These are phyloP conservation scores for Fusarium sororula DNA, from an alignment of 2,329 filamentous ascomycete species.

Conservation along the genomic window DNA sequence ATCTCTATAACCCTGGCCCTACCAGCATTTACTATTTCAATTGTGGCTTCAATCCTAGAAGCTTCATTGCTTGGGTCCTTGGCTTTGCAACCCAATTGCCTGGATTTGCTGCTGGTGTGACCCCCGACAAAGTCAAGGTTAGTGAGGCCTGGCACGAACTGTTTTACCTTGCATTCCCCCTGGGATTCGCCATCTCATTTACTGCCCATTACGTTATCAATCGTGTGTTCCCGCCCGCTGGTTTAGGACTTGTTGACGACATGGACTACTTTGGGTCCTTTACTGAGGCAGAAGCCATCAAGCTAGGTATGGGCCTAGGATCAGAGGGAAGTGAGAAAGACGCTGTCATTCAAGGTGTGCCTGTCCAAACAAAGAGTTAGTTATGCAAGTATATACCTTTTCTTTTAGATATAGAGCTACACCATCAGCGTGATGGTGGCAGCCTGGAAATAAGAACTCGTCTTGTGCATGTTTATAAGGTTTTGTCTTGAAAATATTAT, in stretches of 20 bases:
- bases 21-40: background rate
- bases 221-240: background rate
- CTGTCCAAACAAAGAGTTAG: background rate
- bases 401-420: accelerated
- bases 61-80: background rate
- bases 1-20: background rate
- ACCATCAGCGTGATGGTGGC: accelerated
- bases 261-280: background rate
- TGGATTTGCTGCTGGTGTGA: background rate
- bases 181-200: background rate
- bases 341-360: background rate
- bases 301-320: background rate
- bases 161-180: background rate
- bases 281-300: background rate
- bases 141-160: background rate
- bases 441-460: no score
- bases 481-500: background rate
- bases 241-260: background rate
- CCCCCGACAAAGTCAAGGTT: background rate
- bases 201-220: background rate
- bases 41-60: background rate
- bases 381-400: no score
- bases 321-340: background rate
- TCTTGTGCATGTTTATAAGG: background rate
- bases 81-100: background rate